Percentiles rank a stretch among this genome's conserved stretches.
Evolutionary conservation across 2,329 filamentous ascomycete species (phyloP).

Genomic region (Septoria petroselini): DNA sequence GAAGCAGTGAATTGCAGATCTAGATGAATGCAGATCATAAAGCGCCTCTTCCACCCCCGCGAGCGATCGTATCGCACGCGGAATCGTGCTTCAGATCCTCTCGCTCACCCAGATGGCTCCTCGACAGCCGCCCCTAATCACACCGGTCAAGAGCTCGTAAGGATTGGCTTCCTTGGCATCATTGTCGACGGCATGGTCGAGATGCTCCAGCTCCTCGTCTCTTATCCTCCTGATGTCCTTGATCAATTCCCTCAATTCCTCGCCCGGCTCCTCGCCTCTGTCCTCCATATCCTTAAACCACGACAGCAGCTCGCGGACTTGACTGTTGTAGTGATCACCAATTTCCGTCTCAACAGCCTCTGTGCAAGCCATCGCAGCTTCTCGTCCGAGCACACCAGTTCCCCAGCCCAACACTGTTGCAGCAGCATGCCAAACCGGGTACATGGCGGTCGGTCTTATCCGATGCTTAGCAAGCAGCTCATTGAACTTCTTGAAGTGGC

Average conservation of each 20-base stretch:
- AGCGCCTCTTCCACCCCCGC: too few relatives aligned
- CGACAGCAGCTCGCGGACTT: constrained; percentile 75
- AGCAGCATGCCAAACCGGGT: constrained; percentile 80
- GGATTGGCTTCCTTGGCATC: constrained; percentile 87
- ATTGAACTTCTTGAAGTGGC: constrained; percentile 85
- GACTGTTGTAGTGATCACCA: constrained; percentile 89
- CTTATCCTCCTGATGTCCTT: constrained; percentile 74
- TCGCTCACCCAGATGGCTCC: constrained; percentile 92
- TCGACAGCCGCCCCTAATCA: constrained; percentile 85
- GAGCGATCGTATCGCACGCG: not conserved
- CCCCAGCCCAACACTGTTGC: constrained; percentile 82
- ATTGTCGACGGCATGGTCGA: constrained; percentile 91
- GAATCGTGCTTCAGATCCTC: constrained; percentile 51
- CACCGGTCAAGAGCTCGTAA: constrained; percentile 81
- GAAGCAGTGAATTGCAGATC: too few relatives aligned
- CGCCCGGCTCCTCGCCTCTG: constrained; percentile 74
- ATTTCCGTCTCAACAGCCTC: constrained; percentile 99
- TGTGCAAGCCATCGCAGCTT: constrained; percentile 97
- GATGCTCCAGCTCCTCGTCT: constrained; percentile 94
- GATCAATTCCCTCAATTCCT: constrained; percentile 71
- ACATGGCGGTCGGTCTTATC: constrained; percentile 87
- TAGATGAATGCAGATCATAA: too few relatives aligned
- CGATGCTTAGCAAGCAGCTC: constrained; percentile 76
- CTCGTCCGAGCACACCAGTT: constrained; percentile 82
- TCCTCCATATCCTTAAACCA: constrained; percentile 75